phyloP scores from a whole-genome alignment of 2,329 filamentous ascomycete species.

The Kalmusia sp. region DNA sequence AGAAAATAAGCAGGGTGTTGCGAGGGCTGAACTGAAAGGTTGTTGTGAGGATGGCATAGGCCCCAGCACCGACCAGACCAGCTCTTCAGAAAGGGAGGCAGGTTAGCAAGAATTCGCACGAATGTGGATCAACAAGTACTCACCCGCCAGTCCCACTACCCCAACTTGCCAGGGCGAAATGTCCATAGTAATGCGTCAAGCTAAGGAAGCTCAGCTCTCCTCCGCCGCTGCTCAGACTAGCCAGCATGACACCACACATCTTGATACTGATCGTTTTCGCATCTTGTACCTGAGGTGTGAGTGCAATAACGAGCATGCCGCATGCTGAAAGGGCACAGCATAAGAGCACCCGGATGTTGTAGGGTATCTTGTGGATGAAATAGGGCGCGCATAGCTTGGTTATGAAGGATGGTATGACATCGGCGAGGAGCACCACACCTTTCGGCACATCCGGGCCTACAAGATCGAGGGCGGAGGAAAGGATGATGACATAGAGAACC shows the following conservation, averaged over 20 bases:
- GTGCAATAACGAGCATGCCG: constrained; percentile 89
- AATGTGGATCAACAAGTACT: not conserved
- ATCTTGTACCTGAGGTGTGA: constrained; percentile 70
- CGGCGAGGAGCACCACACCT: constrained; percentile 88
- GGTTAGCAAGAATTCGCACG: not conserved
- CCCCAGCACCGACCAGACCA: constrained; percentile 82
- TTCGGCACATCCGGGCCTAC: constrained; percentile 88
- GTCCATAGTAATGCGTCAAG: constrained; percentile 91
- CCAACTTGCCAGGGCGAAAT: constrained; percentile 87
- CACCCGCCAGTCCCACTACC: constrained; percentile 84
- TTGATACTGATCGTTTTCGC: constrained; percentile 73
- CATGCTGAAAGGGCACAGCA: constrained; percentile 78
- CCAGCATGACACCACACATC: constrained; percentile 81
- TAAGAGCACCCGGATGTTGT: constrained; percentile 73
- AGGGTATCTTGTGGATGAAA: constrained; percentile 88
- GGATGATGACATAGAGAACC: constrained; percentile 88
- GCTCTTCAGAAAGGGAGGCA: constrained; percentile 51
- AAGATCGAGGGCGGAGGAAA: constrained; percentile 93
- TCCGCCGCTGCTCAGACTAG: constrained; percentile 82
- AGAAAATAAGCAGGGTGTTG: constrained; percentile 76
- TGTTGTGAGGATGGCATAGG: constrained; percentile 87
- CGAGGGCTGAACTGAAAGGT: constrained; percentile 77
- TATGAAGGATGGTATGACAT: constrained; percentile 87
- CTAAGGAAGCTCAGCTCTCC: constrained; percentile 92
- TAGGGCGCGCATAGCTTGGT: constrained; percentile 91